These are phyloP conservation scores for Friedmanniomyces endolithicus DNA, from an alignment of 495 filamentous ascomycete genomes.

Conservation along the genomic window DNA sequence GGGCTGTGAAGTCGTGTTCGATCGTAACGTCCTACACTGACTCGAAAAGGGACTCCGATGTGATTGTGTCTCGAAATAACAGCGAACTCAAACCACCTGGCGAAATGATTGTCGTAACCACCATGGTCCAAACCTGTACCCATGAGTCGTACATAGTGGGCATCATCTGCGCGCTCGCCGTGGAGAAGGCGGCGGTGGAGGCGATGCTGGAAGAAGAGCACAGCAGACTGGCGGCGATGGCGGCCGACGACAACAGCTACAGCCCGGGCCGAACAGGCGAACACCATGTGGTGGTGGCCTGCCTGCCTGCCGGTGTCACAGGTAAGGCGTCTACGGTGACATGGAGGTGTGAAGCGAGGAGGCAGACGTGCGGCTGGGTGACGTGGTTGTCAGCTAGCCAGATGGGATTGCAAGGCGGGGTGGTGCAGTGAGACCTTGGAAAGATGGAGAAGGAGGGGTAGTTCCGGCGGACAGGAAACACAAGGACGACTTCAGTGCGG, in stretches of 20 bases:
- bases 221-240: constrained; percentile 13
- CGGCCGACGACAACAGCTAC: constrained; percentile 29
- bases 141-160: constrained; percentile 36
- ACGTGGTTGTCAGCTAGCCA: constrained; percentile 24
- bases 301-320: constrained; percentile 29
- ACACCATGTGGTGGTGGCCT: constrained; percentile 37
- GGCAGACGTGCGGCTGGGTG: constrained; percentile 19
- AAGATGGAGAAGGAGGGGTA: too few relatives aligned
- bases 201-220: constrained; percentile 39
- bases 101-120: too few relatives aligned
- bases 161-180: constrained; percentile 38
- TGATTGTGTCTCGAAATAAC: too few relatives aligned
- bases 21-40: too few relatives aligned
- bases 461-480: too few relatives aligned
- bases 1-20: too few relatives aligned
- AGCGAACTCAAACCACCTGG: too few relatives aligned
- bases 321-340: constrained; percentile 27
- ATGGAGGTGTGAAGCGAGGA: constrained; percentile 25
- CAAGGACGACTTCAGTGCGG: neutral
- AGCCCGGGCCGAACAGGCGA: constrained; percentile 28
- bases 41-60: too few relatives aligned
- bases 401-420: constrained; percentile 18
- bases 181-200: constrained; percentile 35
- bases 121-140: too few relatives aligned
- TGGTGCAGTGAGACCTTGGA: constrained; percentile 27